Conservation (phyloP, 164 flowering plant genomes). For the Vitis amurensis region DNA sequence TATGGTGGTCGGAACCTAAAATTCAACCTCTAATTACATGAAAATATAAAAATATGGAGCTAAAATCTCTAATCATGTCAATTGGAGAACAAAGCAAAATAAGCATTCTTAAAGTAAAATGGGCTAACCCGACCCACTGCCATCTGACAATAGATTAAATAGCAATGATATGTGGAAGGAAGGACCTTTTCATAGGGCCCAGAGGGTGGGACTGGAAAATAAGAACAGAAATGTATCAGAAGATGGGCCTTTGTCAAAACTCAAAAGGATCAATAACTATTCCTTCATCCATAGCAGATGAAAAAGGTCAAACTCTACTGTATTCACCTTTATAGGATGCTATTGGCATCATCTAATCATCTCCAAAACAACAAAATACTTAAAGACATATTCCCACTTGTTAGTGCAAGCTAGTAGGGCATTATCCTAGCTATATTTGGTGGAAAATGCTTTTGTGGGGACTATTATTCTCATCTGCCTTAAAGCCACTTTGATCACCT, state of each 20-base stretch:
- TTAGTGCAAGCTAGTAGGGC: slow-evolving; percentile 14
- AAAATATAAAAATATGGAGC: too few species aligned
- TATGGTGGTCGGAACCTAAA: too few species aligned
- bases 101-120: background rate
- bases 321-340: slow-evolving; percentile 18
- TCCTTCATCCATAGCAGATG: background rate
- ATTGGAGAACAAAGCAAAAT: too few species aligned
- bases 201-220: slow-evolving; percentile 7
- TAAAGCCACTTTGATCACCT: slow-evolving; percentile 11
- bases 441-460: slow-evolving; percentile 12
- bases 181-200: slow-evolving; percentile 11
- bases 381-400: slow-evolving; percentile 10
- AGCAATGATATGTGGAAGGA: background rate
- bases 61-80: too few species aligned
- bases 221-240: background rate
- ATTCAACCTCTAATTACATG: too few species aligned
- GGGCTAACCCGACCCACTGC: background rate
- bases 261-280: background rate
- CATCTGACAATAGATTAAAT: slow-evolving; percentile 3
- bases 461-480: slow-evolving; percentile 18
- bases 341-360: slow-evolving; percentile 17
- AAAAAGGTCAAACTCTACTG: slow-evolving; percentile 7
- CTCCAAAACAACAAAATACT: slow-evolving; percentile 17
- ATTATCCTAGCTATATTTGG: slow-evolving; percentile 7
- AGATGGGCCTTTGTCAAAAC: background rate